Evolutionary conservation across 345 rosid genomes (phyloP).

Genomic region (Hibiscus tridactylites): DNA sequence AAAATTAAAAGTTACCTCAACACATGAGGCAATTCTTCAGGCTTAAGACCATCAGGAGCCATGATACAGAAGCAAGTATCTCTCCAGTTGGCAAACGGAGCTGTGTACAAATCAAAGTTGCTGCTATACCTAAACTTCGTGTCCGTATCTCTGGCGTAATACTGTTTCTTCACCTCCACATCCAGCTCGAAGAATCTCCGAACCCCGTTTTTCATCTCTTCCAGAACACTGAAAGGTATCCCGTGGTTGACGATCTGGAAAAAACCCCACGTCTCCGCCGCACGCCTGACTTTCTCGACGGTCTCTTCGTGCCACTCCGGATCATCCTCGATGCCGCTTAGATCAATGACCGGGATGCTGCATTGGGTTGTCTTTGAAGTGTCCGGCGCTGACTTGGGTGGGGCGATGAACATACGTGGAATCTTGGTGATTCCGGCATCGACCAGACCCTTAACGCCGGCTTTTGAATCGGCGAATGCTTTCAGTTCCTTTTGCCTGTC

Average conservation of each 20-base stretch:
- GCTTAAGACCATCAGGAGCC: slow-evolving; percentile 32
- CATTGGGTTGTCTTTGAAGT: not conserved
- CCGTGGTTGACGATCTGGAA: slow-evolving; percentile 49
- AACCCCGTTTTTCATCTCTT: slow-evolving; percentile 26
- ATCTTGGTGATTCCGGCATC: slow-evolving; percentile 6
- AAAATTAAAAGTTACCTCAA: slow-evolving; percentile 26
- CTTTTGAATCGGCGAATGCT: slow-evolving; percentile 20
- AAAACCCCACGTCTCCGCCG: slow-evolving; percentile 38
- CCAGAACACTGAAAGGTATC: slow-evolving; percentile 23
- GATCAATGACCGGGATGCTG: slow-evolving; percentile 33
- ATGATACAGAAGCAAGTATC: slow-evolving; percentile 29
- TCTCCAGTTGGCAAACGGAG: slow-evolving; percentile 36
- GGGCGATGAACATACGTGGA: slow-evolving; percentile 9
- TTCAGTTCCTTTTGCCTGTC: slow-evolving; percentile 7
- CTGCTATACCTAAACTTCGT: slow-evolving; percentile 22
- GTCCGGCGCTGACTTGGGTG: not conserved
- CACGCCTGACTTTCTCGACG: slow-evolving; percentile 21
- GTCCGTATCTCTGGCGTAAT: slow-evolving; percentile 19
- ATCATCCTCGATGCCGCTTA: slow-evolving; percentile 9
- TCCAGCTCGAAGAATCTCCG: slow-evolving; percentile 37
- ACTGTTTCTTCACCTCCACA: slow-evolving; percentile 22
- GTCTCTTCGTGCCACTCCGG: slow-evolving; percentile 6
- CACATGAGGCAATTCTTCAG: slow-evolving; percentile 34
- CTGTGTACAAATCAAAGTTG: slow-evolving; percentile 31
- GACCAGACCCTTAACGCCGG: slow-evolving; percentile 36